Percentiles rank a stretch among this genome's conserved stretches.
Evolutionary conservation across 1,284 basidiomycete species (phyloP).

Genomic region (Amylostereum areolatum): DNA sequence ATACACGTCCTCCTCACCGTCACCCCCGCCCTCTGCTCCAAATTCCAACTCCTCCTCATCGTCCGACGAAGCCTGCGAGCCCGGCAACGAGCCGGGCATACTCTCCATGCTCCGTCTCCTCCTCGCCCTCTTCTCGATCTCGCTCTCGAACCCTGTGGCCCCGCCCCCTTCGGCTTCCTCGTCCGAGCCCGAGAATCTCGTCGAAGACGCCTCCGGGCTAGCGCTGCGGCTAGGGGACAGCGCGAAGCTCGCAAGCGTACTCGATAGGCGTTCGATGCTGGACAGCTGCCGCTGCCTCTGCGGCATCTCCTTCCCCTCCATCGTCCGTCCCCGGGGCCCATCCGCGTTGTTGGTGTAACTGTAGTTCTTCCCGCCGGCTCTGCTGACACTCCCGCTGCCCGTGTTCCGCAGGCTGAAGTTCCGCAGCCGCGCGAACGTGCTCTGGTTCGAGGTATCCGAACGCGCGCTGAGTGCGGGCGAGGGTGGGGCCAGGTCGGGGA

Average conservation of each 20-base stretch:
- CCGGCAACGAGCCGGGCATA: slow-evolving; percentile 44
- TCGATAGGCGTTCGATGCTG: slow-evolving; percentile 63
- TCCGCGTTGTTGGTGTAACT: slow-evolving; percentile 10
- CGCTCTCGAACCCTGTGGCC: slow-evolving; percentile 29
- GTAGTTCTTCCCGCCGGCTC: slow-evolving; percentile 15
- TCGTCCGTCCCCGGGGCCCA: slow-evolving; percentile 11
- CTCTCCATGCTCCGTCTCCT: slow-evolving; percentile 61
- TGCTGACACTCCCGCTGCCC: slow-evolving; percentile 15
- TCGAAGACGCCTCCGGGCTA: slow-evolving; percentile 48
- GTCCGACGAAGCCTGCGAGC: slow-evolving; percentile 22
- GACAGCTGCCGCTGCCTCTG: slow-evolving; percentile 59
- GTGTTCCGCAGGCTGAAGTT: slow-evolving; percentile 67
- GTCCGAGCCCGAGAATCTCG: slow-evolving; percentile 44
- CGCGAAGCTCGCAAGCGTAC: slow-evolving; percentile 44
- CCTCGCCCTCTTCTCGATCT: slow-evolving; percentile 29
- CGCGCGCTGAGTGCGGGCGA: slow-evolving; percentile 90
- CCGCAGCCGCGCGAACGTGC: slow-evolving; percentile 70
- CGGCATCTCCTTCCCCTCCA: slow-evolving; percentile 1
- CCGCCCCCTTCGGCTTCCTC: slow-evolving; percentile 26
- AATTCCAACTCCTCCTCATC: slow-evolving; percentile 45
- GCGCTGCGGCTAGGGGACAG: slow-evolving; percentile 30
- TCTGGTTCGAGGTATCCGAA: slow-evolving; percentile 75
- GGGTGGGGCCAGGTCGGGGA: slow-evolving; percentile 88
- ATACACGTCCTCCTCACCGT: slow-evolving; percentile 34
- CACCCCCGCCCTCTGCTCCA: slow-evolving; percentile 34